A percentile compares a stretch with the other conserved stretches of the same genome.
Evolutionary conservation across 345 rosid genomes (phyloP).

Genomic region (Heritiera littoralis): DNA sequence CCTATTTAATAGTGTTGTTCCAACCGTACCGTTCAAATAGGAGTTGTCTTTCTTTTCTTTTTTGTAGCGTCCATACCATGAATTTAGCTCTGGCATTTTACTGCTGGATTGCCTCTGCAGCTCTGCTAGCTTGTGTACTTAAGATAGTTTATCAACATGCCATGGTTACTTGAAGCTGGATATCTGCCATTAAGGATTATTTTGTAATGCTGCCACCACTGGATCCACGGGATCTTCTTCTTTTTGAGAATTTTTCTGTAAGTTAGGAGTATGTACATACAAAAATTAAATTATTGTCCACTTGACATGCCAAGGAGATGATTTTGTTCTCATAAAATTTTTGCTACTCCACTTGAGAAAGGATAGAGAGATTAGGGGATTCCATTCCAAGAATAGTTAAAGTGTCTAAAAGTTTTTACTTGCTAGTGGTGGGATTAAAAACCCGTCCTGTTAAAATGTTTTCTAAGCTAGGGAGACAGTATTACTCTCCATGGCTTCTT

Average conservation of each 20-base stretch:
- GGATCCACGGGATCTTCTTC: neutral
- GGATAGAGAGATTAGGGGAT: neutral
- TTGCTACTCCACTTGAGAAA: neutral
- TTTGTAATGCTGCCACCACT: neutral
- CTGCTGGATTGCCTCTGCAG: neutral
- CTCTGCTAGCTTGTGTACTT: neutral
- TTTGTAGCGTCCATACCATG: neutral
- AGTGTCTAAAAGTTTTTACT: neutral
- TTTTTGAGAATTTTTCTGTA: neutral
- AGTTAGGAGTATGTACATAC: neutral
- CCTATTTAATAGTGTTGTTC: neutral
- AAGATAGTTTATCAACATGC: neutral
- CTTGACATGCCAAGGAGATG: neutral
- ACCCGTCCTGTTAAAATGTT: neutral
- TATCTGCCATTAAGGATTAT: neutral
- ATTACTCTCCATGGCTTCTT: neutral
- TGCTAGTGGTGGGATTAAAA: neutral
- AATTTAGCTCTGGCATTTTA: neutral
- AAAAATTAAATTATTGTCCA: neutral
- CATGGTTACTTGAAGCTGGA: conserved; percentile 5
- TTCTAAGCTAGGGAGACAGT: neutral
- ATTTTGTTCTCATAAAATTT: neutral
- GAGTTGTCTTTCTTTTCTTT: neutral
- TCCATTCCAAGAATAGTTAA: neutral
- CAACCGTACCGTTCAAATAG: neutral